Evolutionary conservation across 2,329 filamentous ascomycete species (phyloP), one percentile per base, ranked within the genome.

Genomic region (Xylariales sp.): DNA sequence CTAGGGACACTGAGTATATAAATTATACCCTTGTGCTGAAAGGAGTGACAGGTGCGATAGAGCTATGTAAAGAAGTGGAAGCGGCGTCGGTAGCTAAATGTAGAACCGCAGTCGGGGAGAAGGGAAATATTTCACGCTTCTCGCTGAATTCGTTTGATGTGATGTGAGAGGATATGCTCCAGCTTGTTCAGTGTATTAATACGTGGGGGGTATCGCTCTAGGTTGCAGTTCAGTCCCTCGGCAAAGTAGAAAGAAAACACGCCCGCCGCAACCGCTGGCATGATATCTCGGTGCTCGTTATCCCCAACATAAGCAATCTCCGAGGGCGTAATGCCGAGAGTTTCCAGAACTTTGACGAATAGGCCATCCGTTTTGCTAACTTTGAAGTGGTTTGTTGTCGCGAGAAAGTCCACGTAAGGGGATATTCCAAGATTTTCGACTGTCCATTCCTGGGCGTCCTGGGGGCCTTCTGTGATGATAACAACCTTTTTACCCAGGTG

Each of bases 401-500:
- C 75, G 23, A 23, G 23, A 23, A 23, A 23, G 2, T 80, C 75
- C 9, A 79, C 58, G 57, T 77, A 69, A 3, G 52, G 36, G 0
- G 55, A 64, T 9, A 80, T 72, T 0, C 75, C 74, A 0, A 83
- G 73, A n/a, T 76, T 70, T 14, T 71, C 54, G 0, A 83, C 49
- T 0, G 83, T 83, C 72, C 82, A 80, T 68, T 82, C 76, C 62
- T 86, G 83, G 1, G 82, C 79, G 72, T 85, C 83, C 46, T 82
- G 78, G 0, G 82, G 83, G 0, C 83, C 83, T 69, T 86, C 83
- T 0, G 83, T 85, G 0, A 85, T 77, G 18, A 85, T 70, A 0
- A 78, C 76, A 3, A 85, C 75, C n/a, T 78, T 82, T 69, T 82
- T 82, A 0, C 78, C 78, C 0, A 75, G 69, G 0, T 39, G 10